Evolutionary conservation across 1,284 basidiomycete species (phyloP), one percentile per base, ranked within the genome.

Genomic region (Cryptococcus maquisensis): DNA sequence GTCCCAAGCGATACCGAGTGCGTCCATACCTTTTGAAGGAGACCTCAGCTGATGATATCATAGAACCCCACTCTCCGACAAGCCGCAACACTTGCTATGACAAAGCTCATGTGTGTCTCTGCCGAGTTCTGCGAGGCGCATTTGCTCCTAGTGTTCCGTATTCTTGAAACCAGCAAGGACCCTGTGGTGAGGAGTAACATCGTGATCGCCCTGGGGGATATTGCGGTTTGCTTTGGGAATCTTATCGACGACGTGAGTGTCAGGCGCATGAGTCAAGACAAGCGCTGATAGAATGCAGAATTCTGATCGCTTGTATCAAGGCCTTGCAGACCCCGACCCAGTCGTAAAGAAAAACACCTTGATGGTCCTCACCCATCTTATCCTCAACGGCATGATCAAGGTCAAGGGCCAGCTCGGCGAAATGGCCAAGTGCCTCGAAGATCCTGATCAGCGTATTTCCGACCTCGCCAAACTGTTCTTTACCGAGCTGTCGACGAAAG

Each of bases 371-470:
- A 98, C 95, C 3, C 94, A 98, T 76, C 78, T 98, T 59, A 98
- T 98, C 69, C 77, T 98, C 59, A 98, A 98, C 69, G 95, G 95
- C 1, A 98, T 98, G 95, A 91, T 97, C 80, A 98, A 98, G 76
- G 95, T 98, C 69, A 98, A 98, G 76, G 96, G 96, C 1, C 95
- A 98, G 73, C 80, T 98, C 3, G 95, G 96, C 35, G 96, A 98
- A 80, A 97, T 99, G 93, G 96, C 95, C 35, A 99, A 98, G 77
- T 98, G 95, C 69, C 78, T 98, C 20, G 92, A 98, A 75, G 94
- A 98, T 75, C 80, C 83, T n/a, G 95, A 98, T 60, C 81, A 81
- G 54, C 80, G 94, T 10, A 89, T 98, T 57, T 84, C 87, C 15
- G 93, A 98, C 68, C 81, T 99, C 18, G 94, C 96, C 39, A 96